Evolutionary conservation across 139 green algal genomes (phyloP), one percentile per base, ranked within the genome.

Genomic region (Axilococcus clingmanii): DNA sequence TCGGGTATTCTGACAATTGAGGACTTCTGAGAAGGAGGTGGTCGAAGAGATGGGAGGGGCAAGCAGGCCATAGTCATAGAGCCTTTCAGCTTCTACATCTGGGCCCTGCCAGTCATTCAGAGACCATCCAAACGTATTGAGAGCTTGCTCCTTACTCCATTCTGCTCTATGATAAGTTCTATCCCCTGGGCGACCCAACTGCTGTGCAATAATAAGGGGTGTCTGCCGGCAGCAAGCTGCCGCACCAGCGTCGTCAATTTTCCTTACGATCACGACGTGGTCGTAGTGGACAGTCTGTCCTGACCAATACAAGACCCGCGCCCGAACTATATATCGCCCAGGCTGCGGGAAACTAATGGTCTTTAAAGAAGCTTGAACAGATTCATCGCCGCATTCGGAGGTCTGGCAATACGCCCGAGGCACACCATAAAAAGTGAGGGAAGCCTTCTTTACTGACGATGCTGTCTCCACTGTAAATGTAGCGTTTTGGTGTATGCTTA

Each of bases 41-140:
- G 33, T 38, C 33, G 9, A 38, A n/a, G n/a, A n/a, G n/a, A n/a
- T 38, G 9, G 9, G 9, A 17, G 33, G 33, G 2, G 77, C 77
- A 23, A 85, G 58, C 2, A 74, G 23, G 1, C 50, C 48, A 24
- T 47, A 82, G 52, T 85, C 77, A 58, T 85, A 85, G 23, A 85
- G 72, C 2, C 77, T 57, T 65, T 85, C 77, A 11, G 72, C 60
- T 43, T 85, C 77, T 40, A 79, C 27, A 5, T 85, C 76, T 33
- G 74, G 63, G 0, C 7, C 7, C 29, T 52, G 48, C 47, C 27
- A 44, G 37, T 76, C 69, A 4, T 57, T 68, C 24, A 22, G 30
- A 8, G 9, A 23, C 29, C 48, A 66, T 35, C 55, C 67, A 53
- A 78, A 31, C 31, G 27, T 20, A 17, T 35, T 20, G 9, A 38